Evolutionary conservation across 2,329 filamentous ascomycete genomes (phyloP).

Genomic region (Aquanectria penicillioides): DNA sequence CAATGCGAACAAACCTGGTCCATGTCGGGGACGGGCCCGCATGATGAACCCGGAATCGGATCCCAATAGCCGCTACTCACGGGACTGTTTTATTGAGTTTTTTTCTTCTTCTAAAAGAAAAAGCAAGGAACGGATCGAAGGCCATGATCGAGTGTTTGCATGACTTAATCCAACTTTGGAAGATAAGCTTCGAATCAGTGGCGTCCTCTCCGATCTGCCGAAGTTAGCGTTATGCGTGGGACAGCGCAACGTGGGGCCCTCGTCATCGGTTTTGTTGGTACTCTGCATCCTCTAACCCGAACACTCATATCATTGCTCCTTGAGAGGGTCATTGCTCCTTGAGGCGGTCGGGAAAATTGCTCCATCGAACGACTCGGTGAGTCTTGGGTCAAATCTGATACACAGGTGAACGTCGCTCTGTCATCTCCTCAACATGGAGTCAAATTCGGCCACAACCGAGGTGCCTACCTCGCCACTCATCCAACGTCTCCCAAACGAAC

Average conservation of each 20-base stretch:
- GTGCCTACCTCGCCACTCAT: slow-evolving; percentile 26
- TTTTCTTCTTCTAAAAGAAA: slow-evolving; percentile 5
- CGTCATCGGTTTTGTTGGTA: slow-evolving; percentile 15
- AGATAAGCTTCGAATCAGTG: slow-evolving; percentile 20
- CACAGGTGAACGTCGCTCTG: neutral
- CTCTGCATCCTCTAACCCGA: slow-evolving; percentile 22
- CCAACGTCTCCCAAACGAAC: slow-evolving; percentile 66
- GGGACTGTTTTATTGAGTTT: neutral
- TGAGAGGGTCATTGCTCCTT: neutral
- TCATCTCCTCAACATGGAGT: neutral
- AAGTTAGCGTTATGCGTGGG: slow-evolving; percentile 17
- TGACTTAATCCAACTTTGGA: slow-evolving; percentile 4
- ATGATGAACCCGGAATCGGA: slow-evolving; percentile 20
- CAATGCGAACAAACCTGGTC: slow-evolving; percentile 15
- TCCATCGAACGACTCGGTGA: slow-evolving; percentile 7
- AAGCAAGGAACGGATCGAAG: neutral
- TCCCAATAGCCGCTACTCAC: slow-evolving; percentile 2
- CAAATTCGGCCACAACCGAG: neutral
- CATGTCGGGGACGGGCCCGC: slow-evolving; percentile 16
- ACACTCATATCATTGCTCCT: slow-evolving; percentile 2
- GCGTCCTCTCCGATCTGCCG: slow-evolving; percentile 22
- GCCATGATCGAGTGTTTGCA: slow-evolving; percentile 13
- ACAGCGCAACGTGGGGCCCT: slow-evolving; percentile 22
- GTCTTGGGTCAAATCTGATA: neutral
- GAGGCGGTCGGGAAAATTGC: slow-evolving; percentile 10